A percentile compares a stretch with the other conserved stretches of the same genome.
Evolutionary conservation across 495 filamentous ascomycete species (phyloP).

Genomic region (Rusavskia elegans): DNA sequence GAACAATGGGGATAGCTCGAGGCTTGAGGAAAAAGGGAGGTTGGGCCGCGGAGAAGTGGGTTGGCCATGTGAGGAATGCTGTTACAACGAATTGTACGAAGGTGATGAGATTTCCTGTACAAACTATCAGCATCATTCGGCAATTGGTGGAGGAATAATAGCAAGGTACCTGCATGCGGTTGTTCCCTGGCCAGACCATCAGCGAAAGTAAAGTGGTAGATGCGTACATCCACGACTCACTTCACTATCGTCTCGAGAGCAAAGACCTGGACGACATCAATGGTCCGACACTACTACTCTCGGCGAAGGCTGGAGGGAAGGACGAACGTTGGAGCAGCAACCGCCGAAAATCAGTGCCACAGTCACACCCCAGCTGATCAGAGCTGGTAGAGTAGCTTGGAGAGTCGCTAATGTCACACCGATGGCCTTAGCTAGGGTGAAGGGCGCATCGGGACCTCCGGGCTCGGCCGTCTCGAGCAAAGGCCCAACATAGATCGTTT

Average conservation of each 20-base stretch:
- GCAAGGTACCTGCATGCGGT: conserved; percentile 38
- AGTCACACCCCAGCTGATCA: conserved; percentile 54
- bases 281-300: conserved; percentile 12
- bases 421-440: conserved; percentile 9
- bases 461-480: neutral
- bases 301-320: neutral
- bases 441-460: neutral
- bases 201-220: conserved; percentile 1
- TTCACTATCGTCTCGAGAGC: conserved; percentile 92
- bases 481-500: conserved; percentile 17
- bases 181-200: conserved; percentile 29
- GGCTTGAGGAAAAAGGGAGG: conserved; percentile 49
- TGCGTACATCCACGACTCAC: conserved; percentile 29
- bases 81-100: conserved; percentile 88
- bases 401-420: conserved; percentile 21
- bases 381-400: conserved; percentile 43
- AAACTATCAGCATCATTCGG: neutral
- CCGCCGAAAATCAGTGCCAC: conserved; percentile 87
- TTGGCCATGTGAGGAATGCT: conserved; percentile 46
- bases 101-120: conserved; percentile 72
- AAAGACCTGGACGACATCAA: conserved; percentile 47
- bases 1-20: conserved; percentile 66
- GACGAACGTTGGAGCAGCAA: conserved; percentile 86
- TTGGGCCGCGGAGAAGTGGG: conserved; percentile 57
- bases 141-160: neutral